Base-by-base conservation (phyloP, 2,329 filamentous ascomycete genomes). In the Aspergillus tubingensis region DNA sequence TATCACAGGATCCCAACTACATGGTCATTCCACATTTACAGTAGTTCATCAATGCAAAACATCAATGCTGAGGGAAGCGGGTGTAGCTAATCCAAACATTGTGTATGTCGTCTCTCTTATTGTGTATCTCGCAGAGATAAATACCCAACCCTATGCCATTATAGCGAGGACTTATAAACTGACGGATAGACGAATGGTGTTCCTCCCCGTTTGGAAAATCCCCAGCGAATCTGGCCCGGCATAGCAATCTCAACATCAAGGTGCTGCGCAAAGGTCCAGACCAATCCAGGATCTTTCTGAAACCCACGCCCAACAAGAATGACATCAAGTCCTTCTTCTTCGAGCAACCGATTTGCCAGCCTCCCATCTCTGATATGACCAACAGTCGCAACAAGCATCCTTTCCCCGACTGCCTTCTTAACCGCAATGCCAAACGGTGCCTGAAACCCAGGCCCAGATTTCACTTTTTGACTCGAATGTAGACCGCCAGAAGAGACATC, bases 401-500 rank as follows among this genome's bases (percentile, higher is more conserved):
- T 87, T 71, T 79, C 92, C 50, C 88, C 88, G 17, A 93, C 85
- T 8, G 85, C 89, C 65, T 87, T 81, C 71, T 94, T 91, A 64
- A 96, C 86, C 32, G 83, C 80, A 49, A 86, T 85, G 0, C 91
- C 89, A 57, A 95, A 86, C 44, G 88, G 86, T 21, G 88, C 83
- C 79, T 96, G 92, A 80, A 91, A 94, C 0, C 81, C 88, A 1
- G 88, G 86, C 49, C 85, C 83, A 11, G 69, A 68, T 38, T 70
- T 70, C 57, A 80, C 72, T 61, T 78, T 75, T 64, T 80, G 77
- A 17, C 68, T 68, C 36, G 80, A 75, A 72, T 87, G 84, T 72
- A 91, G 90, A 43, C 91, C 93, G 36, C 88, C 91, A 1, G 87
- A 88, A 68, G 88, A 92, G 59, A 96, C 86, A 73, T 97, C 93